Percentiles rank a stretch among this genome's conserved stretches.
Conservation (phyloP, 202 grass and related monocot species). For the Musa balbisiana region DNA sequence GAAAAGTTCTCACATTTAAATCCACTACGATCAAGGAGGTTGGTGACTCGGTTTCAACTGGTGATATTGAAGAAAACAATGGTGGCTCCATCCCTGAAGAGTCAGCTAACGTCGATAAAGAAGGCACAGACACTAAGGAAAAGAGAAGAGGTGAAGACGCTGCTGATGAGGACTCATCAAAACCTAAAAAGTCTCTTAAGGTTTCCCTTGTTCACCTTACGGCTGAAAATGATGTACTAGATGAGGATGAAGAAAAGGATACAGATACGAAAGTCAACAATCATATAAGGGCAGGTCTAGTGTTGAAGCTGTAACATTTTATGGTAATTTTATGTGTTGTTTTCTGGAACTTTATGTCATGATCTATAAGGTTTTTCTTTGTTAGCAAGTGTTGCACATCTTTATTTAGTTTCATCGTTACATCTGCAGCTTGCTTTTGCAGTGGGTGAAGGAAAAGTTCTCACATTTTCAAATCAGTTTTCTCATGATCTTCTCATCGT, state of each 20-base stretch:
- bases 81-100: constrained; percentile 1
- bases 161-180: constrained; percentile 2
- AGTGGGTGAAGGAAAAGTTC: too few species aligned
- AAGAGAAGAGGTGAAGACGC: constrained; percentile 54
- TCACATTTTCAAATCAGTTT: too few species aligned
- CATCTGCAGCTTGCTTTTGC: too few species aligned
- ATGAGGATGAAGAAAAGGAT: constrained; percentile 27
- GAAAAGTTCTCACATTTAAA: too few species aligned
- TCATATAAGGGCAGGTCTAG: not conserved
- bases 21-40: too few species aligned
- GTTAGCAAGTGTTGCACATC: too few species aligned
- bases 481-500: too few species aligned
- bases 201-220: constrained; percentile 81
- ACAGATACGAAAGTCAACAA: not conserved
- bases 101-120: constrained; percentile 26
- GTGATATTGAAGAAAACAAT: constrained; percentile 21
- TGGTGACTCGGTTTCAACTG: constrained; percentile 15
- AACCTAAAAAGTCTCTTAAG: constrained; percentile 48
- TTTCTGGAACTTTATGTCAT: too few species aligned
- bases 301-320: not conserved
- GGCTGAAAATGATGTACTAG: constrained; percentile 58
- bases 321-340: too few species aligned
- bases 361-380: too few species aligned
- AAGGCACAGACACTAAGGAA: constrained; percentile 28
- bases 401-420: too few species aligned